These are phyloP conservation scores for Styphnolobium japonicum DNA, from an alignment of 306 rosid genomes.

Conservation along the genomic window DNA sequence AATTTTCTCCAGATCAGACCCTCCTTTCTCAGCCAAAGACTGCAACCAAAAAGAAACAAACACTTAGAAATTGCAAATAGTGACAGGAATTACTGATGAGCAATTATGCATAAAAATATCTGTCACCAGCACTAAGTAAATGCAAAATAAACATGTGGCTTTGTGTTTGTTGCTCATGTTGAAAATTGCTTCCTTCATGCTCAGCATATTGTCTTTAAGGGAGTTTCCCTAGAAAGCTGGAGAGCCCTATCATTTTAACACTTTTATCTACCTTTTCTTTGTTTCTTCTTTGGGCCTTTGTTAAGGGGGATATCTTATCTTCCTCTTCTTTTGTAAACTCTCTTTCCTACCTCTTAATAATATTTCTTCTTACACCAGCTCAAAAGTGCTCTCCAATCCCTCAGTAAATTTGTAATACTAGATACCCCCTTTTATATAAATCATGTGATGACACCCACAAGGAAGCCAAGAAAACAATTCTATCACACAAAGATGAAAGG, in stretches of 20 bases:
- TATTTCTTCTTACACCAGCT: background rate
- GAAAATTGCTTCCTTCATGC: background rate
- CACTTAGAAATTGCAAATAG: background rate
- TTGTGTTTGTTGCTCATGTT: background rate
- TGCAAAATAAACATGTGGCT: background rate
- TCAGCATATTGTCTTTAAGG: background rate
- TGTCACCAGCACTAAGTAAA: background rate
- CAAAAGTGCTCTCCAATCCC: background rate
- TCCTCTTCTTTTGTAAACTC: background rate
- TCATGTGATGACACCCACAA: too few relatives aligned
- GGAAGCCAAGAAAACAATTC: too few relatives aligned
- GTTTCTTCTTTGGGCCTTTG: background rate
- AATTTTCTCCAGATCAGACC: conserved; percentile 68
- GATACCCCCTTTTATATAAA: too few relatives aligned
- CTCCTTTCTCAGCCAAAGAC: conserved; percentile 95
- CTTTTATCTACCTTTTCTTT: background rate
- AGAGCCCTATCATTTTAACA: background rate
- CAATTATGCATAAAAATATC: background rate
- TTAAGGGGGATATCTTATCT: background rate
- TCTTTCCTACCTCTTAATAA: background rate
- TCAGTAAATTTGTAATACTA: background rate
- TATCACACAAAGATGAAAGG: background rate
- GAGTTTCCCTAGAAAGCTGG: background rate
- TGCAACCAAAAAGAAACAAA: conserved; percentile 31
- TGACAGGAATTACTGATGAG: background rate